A percentile compares a stretch with the other conserved stretches of the same genome.
Evolutionary conservation across 495 filamentous ascomycete species (phyloP).

Genomic region (Staphylotrichum longicolle): DNA sequence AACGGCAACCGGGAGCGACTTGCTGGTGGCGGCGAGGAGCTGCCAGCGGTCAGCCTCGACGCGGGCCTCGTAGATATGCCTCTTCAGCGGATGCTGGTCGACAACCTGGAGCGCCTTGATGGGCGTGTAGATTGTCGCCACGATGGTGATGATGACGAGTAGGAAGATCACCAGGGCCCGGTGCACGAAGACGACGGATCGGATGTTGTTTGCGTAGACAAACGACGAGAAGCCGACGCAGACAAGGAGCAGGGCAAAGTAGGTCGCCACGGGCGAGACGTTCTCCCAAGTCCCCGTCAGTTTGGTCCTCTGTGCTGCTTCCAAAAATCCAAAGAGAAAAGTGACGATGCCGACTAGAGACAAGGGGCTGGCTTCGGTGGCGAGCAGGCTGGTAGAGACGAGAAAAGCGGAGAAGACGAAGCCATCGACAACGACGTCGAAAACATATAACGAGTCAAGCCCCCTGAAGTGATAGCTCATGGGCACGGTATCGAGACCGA

Average conservation of each 20-base stretch:
- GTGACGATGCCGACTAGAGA: conserved; percentile 40
- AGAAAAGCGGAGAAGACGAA: conserved; percentile 39
- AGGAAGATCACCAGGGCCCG: conserved; percentile 39
- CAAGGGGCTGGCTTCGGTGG: conserved; percentile 40
- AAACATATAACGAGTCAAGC: conserved; percentile 37
- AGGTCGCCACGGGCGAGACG: conserved; percentile 28
- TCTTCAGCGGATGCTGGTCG: conserved; percentile 49
- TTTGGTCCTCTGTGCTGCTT: conserved; percentile 28
- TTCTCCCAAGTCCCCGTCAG: conserved; percentile 43
- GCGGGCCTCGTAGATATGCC: conserved; percentile 51
- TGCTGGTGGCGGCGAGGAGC: conserved; percentile 46
- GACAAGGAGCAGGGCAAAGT: conserved; percentile 33
- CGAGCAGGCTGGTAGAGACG: conserved; percentile 40
- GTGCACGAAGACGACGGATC: conserved; percentile 40
- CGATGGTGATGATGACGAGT: conserved; percentile 31
- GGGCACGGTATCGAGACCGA: conserved; percentile 12
- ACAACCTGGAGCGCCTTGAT: conserved; percentile 21
- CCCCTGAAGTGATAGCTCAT: conserved; percentile 30
- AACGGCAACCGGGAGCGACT: conserved; percentile 53
- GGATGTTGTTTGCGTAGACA: conserved; percentile 41
- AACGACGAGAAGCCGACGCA: conserved; percentile 43
- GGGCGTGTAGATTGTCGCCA: conserved; percentile 34
- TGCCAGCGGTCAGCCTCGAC: conserved; percentile 47
- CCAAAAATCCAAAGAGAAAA: conserved; percentile 36
- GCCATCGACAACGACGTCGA: conserved; percentile 42